A percentile compares a stretch with the other conserved stretches of the same genome.
Evolutionary conservation across 2,329 filamentous ascomycete species (phyloP).

Genomic region (Aspergillus sojae): DNA sequence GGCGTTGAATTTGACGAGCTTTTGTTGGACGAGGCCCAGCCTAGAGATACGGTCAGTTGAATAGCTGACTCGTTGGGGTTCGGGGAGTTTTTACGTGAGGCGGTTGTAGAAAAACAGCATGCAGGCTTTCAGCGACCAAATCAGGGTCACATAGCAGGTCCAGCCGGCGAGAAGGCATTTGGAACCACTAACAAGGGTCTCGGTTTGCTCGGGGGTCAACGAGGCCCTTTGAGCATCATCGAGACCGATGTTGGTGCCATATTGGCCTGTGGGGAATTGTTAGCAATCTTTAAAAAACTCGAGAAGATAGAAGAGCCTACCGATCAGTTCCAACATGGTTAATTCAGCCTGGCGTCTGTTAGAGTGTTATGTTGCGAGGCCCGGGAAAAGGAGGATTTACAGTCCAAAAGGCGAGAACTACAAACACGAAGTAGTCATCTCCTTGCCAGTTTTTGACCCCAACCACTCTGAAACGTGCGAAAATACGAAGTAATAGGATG

Average conservation of each 20-base stretch:
- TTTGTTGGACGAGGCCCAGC: constrained; percentile 42
- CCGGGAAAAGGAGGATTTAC: constrained; percentile 18
- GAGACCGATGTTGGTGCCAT: constrained; percentile 45
- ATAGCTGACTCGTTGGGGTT: neutral
- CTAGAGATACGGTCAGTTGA: constrained; percentile 20
- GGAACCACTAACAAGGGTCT: constrained; percentile 35
- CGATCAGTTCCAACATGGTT: constrained; percentile 26
- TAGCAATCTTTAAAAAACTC: neutral
- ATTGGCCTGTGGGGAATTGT: constrained; percentile 30
- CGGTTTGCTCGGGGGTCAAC: constrained; percentile 34
- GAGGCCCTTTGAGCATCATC: constrained; percentile 33
- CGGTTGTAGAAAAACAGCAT: constrained; percentile 50
- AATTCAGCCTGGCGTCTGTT: constrained; percentile 17
- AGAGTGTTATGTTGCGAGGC: neutral
- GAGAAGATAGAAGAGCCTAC: constrained; percentile 7
- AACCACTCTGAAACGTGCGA: constrained; percentile 43
- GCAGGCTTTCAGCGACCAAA: constrained; percentile 48
- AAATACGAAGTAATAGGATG: constrained; percentile 44
- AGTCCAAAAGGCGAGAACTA: constrained; percentile 44
- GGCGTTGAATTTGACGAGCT: constrained; percentile 40
- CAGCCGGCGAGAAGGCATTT: constrained; percentile 41
- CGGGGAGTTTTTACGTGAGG: constrained; percentile 40
- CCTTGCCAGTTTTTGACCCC: constrained; percentile 46
- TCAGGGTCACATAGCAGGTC: constrained; percentile 47
- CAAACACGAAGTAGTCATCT: constrained; percentile 48